phyloP scores from a whole-genome alignment of 2,329 filamentous ascomycete species.

The Paracoccidioides lutzii region DNA sequence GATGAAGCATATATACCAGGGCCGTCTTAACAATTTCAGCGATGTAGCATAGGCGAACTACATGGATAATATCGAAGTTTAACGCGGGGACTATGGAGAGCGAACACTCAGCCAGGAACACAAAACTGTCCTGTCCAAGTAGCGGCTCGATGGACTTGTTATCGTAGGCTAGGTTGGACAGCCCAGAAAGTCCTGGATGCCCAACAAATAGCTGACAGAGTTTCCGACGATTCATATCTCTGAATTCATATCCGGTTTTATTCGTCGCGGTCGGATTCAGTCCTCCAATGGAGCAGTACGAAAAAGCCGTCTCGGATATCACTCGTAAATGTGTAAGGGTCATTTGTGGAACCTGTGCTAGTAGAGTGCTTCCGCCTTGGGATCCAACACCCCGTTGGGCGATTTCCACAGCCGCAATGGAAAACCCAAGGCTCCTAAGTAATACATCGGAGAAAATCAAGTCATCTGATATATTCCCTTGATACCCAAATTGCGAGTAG shows the following conservation, averaged over 20 bases:
- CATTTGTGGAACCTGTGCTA: conserved; percentile 76
- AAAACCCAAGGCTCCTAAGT: conserved; percentile 54
- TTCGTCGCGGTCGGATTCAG: conserved; percentile 49
- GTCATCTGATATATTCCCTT: conserved; percentile 33
- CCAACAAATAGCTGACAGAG: conserved; percentile 62
- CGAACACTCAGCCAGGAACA: conserved; percentile 66
- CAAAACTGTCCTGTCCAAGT: conserved; percentile 27
- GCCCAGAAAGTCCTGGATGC: conserved; percentile 29
- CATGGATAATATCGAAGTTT: conserved; percentile 59
- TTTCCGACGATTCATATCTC: conserved; percentile 55
- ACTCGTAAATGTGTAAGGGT: conserved; percentile 76
- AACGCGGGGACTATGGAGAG: conserved; percentile 57
- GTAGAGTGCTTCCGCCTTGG: conserved; percentile 57
- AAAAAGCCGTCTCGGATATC: conserved; percentile 73
- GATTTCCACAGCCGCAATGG: conserved; percentile 81
- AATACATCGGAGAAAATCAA: conserved; percentile 34
- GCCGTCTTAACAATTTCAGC: conserved; percentile 81
- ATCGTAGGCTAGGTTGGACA: conserved; percentile 22
- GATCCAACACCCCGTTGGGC: conserved; percentile 74
- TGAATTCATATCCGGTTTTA: conserved; percentile 53
- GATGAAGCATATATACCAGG: conserved; percentile 38
- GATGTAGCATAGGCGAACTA: conserved; percentile 76
- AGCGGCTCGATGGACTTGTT: conserved; percentile 28
- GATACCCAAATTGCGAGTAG: conserved; percentile 33
- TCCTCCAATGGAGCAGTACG: conserved; percentile 67